Evolutionary conservation across 306 rosid genomes (phyloP), one percentile per base, ranked within the genome.

Genomic region (Cyamopsis tetragonoloba): DNA sequence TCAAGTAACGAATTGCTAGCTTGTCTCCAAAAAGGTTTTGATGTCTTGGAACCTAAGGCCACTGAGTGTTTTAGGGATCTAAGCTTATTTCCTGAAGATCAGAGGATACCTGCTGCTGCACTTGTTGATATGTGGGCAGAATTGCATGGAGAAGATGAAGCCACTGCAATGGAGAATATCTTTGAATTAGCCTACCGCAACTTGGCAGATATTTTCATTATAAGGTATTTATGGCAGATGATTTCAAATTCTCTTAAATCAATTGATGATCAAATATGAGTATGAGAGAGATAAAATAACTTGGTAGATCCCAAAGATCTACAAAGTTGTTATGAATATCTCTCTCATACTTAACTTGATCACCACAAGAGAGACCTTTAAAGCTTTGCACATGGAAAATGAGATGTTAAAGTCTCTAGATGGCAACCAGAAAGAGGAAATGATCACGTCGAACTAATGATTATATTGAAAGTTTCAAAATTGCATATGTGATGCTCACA

Each of bases 41-140:
- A 82, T 57, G 79, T 47, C 3, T 62, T 56, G 49, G 70, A 79
- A 20, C 19, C 75, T 3, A 70, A 62, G 65, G 41, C 18, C 9
- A 56, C 23, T 10, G 81, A 91, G 44, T 76, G 89, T 71, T 91
- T 91, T 80, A 8, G 48, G 56, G 91, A 91, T 75, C 72, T 91
- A 7, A 78, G 86, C 51, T 83, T 80, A 38, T 88, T 91, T 75
- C 97, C 92, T 1, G 88, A 80, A 53, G 88, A 75, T 46, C 86
- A 74, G 23, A 86, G 83, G 75, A 91, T 88, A 23, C 81, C 86
- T 57, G 91, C 68, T n/a, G 28, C 82, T 37, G 66, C 79, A 14
- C 84, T 92, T 38, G 62, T 87, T 62, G 96, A 87, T 80, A 83
- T 87, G 44, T 87, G 86, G 86, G 55, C 63, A 26, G 89, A 81